These are phyloP conservation scores for Aspergillus arachidicola DNA, from an alignment of 2,329 filamentous ascomycete species.

Conservation along the genomic window DNA sequence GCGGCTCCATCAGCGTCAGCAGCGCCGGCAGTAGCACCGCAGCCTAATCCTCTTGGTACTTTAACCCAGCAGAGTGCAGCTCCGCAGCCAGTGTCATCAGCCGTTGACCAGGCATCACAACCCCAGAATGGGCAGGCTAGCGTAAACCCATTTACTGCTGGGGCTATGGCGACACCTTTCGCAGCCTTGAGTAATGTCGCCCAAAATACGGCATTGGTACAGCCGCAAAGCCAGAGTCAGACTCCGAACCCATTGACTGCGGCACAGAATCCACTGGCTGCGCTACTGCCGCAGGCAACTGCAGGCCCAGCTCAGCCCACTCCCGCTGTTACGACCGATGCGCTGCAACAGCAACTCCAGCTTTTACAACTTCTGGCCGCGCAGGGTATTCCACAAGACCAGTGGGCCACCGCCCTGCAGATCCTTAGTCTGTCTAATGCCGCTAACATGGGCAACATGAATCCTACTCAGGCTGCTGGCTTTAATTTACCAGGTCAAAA, in stretches of 20 bases:
- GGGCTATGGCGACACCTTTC: constrained; percentile 52
- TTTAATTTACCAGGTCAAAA: constrained; percentile 37
- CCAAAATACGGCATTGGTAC: constrained; percentile 38
- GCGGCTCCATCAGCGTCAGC: constrained; percentile 47
- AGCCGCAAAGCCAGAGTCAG: constrained; percentile 43
- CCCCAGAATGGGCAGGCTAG: constrained; percentile 52
- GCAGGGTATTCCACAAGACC: constrained; percentile 75
- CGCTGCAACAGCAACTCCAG: constrained; percentile 69
- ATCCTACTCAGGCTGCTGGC: constrained; percentile 37
- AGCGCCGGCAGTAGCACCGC: constrained; percentile 38
- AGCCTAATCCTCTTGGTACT: constrained; percentile 51
- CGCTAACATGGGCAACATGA: constrained; percentile 37
- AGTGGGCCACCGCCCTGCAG: constrained; percentile 65
- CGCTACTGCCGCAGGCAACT: constrained; percentile 44
- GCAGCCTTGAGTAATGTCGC: constrained; percentile 47
- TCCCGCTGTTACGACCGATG: constrained; percentile 44
- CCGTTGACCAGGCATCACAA: constrained; percentile 49
- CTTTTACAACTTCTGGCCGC: constrained; percentile 74
- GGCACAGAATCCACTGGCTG: constrained; percentile 44
- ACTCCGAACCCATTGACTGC: constrained; percentile 46
- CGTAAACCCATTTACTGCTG: constrained; percentile 59
- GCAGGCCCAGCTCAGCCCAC: constrained; percentile 31
- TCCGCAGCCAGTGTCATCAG: constrained; percentile 42
- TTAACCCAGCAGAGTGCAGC: constrained; percentile 51
- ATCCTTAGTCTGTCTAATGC: constrained; percentile 49